Evolutionary conservation across 2,329 filamentous ascomycete genomes (phyloP), one percentile per base, ranked within the genome.

Genomic region (Zymoseptoria crescenta): DNA sequence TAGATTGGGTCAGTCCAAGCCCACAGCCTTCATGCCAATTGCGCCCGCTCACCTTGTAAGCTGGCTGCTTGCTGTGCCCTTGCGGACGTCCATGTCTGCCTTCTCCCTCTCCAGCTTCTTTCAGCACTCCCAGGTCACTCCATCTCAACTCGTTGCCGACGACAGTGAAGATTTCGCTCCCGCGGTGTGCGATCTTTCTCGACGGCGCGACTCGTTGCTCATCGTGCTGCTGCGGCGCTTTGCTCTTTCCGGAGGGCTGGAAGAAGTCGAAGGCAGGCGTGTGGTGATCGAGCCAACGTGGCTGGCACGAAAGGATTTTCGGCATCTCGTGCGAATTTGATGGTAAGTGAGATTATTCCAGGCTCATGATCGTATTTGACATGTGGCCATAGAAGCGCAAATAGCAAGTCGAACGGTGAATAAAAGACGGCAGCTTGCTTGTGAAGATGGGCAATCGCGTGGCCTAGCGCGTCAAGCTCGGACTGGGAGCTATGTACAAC

Each of bases 61-160:
- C 52, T 41, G 48, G 27, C 21, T 41, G 56, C 49, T 51, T 59
- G 20, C 52, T 52, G 19, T 59, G 50, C 29, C 41, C 50, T 41
- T 30, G 58, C 35, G 35, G 49, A 16, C n/a, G 35, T 45, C n/a
- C 35, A 45, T 45, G n/a, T 45, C 35, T 45, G 4, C 52, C 56
- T 20, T 53, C 58, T 61, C 45, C 49, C 41, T 54, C 60, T 4
- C 63, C 65, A 20, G 62, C 65, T 16, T 84, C 88, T 77, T 95
- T 96, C 69, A 97, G 74, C 60, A 87, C 84, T 55, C 85, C 84
- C 57, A 99, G 76, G 74, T 96, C 90, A 8, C 89, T 87, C 91
- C 94, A 99, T 73, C 92, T 83, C 62, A 99, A 88, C 74, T 97
- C 90, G 67, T 88, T 92, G 54, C 92, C 92, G 49, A 88, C 86